Evolutionary conservation across 2,329 filamentous ascomycete species (phyloP), one percentile per base, ranked within the genome.

Genomic region (Penicillium expansum): DNA sequence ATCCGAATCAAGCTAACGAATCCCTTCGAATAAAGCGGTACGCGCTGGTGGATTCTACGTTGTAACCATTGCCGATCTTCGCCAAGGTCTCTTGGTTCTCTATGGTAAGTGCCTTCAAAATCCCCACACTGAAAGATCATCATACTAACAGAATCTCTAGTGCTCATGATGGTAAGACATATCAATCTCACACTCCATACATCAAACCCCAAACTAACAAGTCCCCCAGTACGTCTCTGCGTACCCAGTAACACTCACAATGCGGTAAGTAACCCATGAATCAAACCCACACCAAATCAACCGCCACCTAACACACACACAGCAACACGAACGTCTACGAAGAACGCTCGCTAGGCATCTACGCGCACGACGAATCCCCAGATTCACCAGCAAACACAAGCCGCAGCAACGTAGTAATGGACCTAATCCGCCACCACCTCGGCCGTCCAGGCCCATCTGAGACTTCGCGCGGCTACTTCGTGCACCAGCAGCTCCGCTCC

Each of bases 301-400:
- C n/a, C 6, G 11, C 29, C 20, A 41, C 22, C 60, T 62, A 44
- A 61, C 41, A 41, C 20, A 4, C 9, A 5, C 32, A 27, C 24
- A 82, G 87, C 29, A 84, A 86, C 67, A 87, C 86, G 38, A 90
- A 90, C 66, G 83, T 88, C 30, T 90, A 90, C 67, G 87, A 90
- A 68, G 86, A 90, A 65, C 79, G 85, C 7, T 86, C 83, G 0
- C 76, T 90, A 1, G 86, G 86, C 0, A 71, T 74, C 27, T 74
- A 72, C 55, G 70, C 72, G 37, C 66, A 73, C 11, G 73, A 77
- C 43, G 58, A 67, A 39, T 48, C 55, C 6, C 47, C 58, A 20
- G 60, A 65, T 13, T 61, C 62, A 7, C 58, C 60, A 22, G 55
- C 62, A 18, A 59, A 58, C 11, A 64, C 60, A 22, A 56, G 53